Conservation (phyloP, 2,329 filamentous ascomycete genomes). For the Aureobasidium namibiae region DNA sequence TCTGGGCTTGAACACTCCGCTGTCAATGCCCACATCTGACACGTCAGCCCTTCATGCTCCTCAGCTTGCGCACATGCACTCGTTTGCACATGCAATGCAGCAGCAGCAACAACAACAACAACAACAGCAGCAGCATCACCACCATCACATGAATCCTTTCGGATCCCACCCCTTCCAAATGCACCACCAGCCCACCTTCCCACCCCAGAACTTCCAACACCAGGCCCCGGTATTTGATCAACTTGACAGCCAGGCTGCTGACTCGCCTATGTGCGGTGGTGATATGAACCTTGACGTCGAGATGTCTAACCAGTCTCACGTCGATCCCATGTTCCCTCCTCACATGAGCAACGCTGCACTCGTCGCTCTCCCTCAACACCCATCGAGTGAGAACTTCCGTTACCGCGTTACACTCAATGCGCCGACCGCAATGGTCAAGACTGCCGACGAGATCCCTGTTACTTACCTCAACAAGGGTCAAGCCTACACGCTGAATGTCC, state of each 20-base stretch:
- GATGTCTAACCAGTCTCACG: slow-evolving; percentile 51
- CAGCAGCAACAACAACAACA: too few relatives aligned
- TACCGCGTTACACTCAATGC: slow-evolving; percentile 87
- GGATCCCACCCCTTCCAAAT: slow-evolving; percentile 49
- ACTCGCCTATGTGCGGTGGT: slow-evolving; percentile 52
- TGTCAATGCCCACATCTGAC: slow-evolving; percentile 70
- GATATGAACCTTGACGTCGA: slow-evolving; percentile 47
- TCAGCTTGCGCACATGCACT: slow-evolving; percentile 52
- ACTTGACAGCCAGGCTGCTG: slow-evolving; percentile 57
- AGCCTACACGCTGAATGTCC: slow-evolving; percentile 77
- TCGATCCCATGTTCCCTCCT: slow-evolving; percentile 51
- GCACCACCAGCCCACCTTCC: slow-evolving; percentile 51
- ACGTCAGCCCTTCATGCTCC: slow-evolving; percentile 51
- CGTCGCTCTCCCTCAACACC: slow-evolving; percentile 28
- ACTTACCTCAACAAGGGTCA: slow-evolving; percentile 98
- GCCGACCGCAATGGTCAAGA: slow-evolving; percentile 91
- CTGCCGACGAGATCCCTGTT: slow-evolving; percentile 84
- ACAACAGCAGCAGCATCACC: slow-evolving; percentile 51
- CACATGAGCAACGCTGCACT: slow-evolving; percentile 40
- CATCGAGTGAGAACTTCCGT: slow-evolving; percentile 56
- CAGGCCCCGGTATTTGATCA: slow-evolving; percentile 72
- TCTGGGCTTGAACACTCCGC: slow-evolving; percentile 63
- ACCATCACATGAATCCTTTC: slow-evolving; percentile 50
- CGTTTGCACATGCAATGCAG: slow-evolving; percentile 53
- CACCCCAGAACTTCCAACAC: slow-evolving; percentile 72